A percentile compares a stretch with the other conserved stretches of the same genome.
Conservation (phyloP, 208 protist species). For the Leishmania mexicana region DNA sequence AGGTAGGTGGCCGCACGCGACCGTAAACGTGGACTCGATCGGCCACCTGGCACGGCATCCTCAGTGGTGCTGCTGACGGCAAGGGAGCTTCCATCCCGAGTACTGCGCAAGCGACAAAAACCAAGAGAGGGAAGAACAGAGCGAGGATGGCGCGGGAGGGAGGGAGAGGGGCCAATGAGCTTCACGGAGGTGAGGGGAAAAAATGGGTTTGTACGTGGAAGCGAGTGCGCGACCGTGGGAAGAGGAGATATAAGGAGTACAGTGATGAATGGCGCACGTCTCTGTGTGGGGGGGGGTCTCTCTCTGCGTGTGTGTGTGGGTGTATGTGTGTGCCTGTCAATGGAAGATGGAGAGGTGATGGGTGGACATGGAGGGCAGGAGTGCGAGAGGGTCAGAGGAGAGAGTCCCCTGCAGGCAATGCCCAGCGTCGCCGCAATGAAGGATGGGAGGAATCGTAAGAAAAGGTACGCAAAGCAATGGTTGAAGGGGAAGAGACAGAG, state of each 20-base stretch:
- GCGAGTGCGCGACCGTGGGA: background rate
- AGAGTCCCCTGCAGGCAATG: background rate
- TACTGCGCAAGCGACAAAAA: background rate
- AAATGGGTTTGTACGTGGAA: background rate
- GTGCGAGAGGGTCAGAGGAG: background rate
- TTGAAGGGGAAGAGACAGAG: background rate
- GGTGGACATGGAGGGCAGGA: background rate
- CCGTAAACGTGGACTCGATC: conserved; percentile 34
- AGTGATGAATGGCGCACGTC: background rate
- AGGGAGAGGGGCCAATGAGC: background rate
- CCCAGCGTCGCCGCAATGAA: background rate
- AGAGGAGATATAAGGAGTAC: too few relatives aligned
- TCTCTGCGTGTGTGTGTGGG: background rate
- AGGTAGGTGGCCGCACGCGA: conserved; percentile 29
- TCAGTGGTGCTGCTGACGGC: background rate
- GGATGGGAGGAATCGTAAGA: background rate
- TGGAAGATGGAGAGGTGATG: background rate
- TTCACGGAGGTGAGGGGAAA: too few relatives aligned
- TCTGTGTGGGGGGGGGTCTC: background rate
- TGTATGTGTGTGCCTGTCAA: background rate
- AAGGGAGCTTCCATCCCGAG: background rate
- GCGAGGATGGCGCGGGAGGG: background rate
- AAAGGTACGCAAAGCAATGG: background rate
- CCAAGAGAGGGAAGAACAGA: background rate
- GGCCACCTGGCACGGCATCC: background rate